Percentiles rank a stretch among this genome's conserved stretches.
phyloP scores from a whole-genome alignment of 208 protist species.

The Leishmania arabica region DNA sequence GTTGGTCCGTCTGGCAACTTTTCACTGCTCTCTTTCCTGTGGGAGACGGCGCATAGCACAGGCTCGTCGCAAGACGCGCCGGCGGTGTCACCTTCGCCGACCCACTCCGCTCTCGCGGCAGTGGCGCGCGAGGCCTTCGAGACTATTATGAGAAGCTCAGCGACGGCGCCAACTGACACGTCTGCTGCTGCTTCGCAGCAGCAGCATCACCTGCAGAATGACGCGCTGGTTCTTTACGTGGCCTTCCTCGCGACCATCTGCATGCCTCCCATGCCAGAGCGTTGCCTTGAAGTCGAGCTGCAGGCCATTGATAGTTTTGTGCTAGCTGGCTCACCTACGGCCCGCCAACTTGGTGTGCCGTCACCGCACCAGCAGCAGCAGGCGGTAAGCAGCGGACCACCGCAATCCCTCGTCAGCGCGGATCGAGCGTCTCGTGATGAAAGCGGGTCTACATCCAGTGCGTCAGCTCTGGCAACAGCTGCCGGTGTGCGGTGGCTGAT shows the following conservation, averaged over 20 bases:
- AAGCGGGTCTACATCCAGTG: background rate
- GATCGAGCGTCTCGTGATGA: background rate
- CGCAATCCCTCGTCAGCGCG: background rate
- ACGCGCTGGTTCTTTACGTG: conserved; percentile 20
- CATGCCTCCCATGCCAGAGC: background rate
- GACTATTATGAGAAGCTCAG: conserved; percentile 1
- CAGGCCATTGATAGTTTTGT: conserved; percentile 11
- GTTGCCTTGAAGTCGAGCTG: background rate
- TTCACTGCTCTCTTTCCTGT: conserved; percentile 14
- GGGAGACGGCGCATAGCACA: background rate
- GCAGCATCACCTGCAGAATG: conserved; percentile 1
- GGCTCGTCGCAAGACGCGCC: background rate
- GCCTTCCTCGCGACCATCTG: conserved; percentile 18
- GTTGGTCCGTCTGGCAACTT: background rate
- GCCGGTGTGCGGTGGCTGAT: conserved; percentile 10
- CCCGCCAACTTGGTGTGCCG: background rate
- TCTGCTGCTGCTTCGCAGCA: background rate
- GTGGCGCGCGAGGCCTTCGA: conserved; percentile 25
- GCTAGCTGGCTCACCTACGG: background rate
- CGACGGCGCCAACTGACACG: background rate
- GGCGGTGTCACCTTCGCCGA: background rate
- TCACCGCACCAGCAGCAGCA: background rate
- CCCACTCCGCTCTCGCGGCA: background rate
- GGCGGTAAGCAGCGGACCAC: background rate
- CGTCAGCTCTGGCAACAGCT: background rate